Conservation (phyloP, 768 basidiomycete species). For the Paxillus rubicundulus region DNA sequence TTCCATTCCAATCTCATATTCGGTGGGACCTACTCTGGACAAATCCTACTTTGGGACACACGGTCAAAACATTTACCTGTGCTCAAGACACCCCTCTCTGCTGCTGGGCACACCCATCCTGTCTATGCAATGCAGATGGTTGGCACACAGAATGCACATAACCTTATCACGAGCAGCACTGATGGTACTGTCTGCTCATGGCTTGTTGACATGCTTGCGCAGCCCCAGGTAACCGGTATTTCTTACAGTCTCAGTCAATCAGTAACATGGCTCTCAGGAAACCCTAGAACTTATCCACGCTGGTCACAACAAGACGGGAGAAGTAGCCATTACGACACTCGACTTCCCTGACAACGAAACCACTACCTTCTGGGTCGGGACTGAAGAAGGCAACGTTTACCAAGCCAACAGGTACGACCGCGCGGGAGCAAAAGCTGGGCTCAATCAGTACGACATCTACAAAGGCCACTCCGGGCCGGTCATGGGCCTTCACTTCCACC, state of each 20-base stretch:
- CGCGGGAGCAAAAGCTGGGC: conserved; percentile 92
- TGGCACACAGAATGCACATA: conserved; percentile 98
- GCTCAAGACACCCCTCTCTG: conserved; percentile 93
- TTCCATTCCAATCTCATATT: conserved; percentile 97
- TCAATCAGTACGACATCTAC: conserved; percentile 92
- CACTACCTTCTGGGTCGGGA: conserved; percentile 95
- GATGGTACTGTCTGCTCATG: conserved; percentile 97
- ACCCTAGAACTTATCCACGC: conserved; percentile 85
- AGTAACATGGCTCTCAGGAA: conserved; percentile 55
- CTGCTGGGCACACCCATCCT: conserved; percentile 96
- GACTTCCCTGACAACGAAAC: conserved; percentile 97
- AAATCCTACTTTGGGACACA: conserved; percentile 97
- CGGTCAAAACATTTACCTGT: conserved; percentile 95
- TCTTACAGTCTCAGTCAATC: neutral
- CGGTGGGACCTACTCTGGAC: conserved; percentile 99
- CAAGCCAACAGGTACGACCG: conserved; percentile 97
- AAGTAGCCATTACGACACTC: conserved; percentile 90
- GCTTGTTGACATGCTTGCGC: conserved; percentile 98
- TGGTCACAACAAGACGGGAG: conserved; percentile 94
- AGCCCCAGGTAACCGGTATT: conserved; percentile 71
- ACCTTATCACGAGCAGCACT: conserved; percentile 93
- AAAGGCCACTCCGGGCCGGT: conserved; percentile 91
- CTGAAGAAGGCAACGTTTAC: conserved; percentile 96
- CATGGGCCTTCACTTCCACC: conserved; percentile 94
- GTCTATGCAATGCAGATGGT: conserved; percentile 99